Evolutionary conservation across 2,329 filamentous ascomycete species (phyloP), one percentile per base, ranked within the genome.

Genomic region (Colletotrichum sp.): DNA sequence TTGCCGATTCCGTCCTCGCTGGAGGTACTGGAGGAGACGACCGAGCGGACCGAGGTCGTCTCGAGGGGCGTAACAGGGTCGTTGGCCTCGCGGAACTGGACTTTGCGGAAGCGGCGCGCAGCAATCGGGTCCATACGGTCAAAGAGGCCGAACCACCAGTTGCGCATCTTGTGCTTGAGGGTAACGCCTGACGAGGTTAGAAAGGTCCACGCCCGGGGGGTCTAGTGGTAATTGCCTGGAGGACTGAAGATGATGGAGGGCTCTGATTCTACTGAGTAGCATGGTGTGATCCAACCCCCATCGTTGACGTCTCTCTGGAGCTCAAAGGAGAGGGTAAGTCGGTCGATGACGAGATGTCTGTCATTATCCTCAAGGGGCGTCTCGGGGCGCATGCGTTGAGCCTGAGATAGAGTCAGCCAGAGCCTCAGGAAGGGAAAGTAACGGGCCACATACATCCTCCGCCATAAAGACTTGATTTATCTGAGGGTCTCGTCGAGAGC

Each of bases 401-500:
- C 39, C 77, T 78, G 30, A 16, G 6, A n/a, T 2, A 44, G 26
- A 21, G 1, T 52, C 44, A 52, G 28, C 72, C n/a, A 72, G 34
- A 12, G 30, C 28, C 1, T 15, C 18, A 32, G 18, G 16, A 16
- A 34, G 49, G 26, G 15, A 3, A 5, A 5, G n/a, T 10, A n/a
- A 36, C 12, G 16, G 6, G 6, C n/a, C 15, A 49, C 72, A 77
- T 76, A 80, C 79, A 59, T 81, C 78, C 10, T 73, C 78, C 36
- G 80, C 79, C 28, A 79, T 57, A 30, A 78, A 63, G 52, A 75
- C 30, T 66, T 70, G 62, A 6, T 64, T 70, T 49, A 66, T 74
- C 39, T 77, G 76, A n/a, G 68, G 76, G 18, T 85, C 80, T 80
- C 80, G 82, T 70, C 82, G 79, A 76, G 81, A 76, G 49, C 81